Conservation (phyloP, 495 filamentous ascomycete genomes). For the Penicillium cataractarum region DNA sequence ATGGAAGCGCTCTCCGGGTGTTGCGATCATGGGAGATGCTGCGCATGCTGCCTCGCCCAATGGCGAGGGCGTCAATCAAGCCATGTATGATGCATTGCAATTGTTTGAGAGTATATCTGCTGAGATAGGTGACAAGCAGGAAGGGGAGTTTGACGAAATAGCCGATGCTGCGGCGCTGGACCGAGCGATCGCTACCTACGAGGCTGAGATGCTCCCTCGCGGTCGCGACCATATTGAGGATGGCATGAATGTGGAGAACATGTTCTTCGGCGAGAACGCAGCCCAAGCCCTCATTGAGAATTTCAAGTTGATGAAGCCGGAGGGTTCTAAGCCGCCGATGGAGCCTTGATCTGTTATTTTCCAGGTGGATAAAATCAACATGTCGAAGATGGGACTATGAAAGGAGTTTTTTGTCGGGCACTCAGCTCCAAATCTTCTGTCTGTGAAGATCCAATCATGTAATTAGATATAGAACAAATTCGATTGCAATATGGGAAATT, state of each 20-base stretch:
- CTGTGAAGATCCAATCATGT: neutral
- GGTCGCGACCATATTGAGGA: constrained; percentile 15
- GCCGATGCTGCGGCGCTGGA: constrained; percentile 12
- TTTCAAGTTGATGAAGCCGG: constrained; percentile 2
- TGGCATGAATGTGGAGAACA: constrained; percentile 12
- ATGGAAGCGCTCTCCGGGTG: constrained; percentile 13
- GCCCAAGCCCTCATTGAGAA: constrained; percentile 17
- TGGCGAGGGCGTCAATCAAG: constrained; percentile 22
- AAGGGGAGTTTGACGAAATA: neutral
- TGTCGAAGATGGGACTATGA: neutral
- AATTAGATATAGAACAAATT: neutral
- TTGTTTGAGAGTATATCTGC: constrained; percentile 19
- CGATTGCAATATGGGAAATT: neutral
- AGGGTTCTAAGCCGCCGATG: neutral
- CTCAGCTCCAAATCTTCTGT: neutral
- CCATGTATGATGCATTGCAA: constrained; percentile 20
- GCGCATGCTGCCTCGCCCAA: constrained; percentile 19
- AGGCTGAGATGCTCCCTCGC: constrained; percentile 23
- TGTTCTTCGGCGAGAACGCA: constrained; percentile 20
- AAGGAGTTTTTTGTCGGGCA: neutral
- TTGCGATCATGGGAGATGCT: constrained; percentile 19
- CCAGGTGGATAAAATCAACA: neutral
- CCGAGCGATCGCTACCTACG: constrained; percentile 22
- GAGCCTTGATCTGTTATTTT: neutral
- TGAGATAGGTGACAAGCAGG: neutral